Evolutionary conservation across 2,329 filamentous ascomycete genomes (phyloP), one percentile per base, ranked within the genome.

Genomic region (Aspergillus nomiae): DNA sequence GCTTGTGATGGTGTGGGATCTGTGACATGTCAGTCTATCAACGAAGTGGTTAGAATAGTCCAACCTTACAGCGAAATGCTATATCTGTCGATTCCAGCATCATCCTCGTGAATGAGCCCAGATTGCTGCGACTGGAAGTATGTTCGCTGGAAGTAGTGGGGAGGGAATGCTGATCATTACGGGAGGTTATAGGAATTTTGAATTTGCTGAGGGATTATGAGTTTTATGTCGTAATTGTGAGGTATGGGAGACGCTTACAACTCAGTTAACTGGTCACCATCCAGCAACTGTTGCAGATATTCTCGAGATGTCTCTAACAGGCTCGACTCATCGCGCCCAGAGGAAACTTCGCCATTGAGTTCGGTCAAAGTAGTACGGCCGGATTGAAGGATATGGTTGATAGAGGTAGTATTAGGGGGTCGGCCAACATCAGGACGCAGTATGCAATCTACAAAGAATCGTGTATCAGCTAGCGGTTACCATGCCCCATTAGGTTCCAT

Each of bases 241-340:
- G 60, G 57, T 55, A 53, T 48, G n/a, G 32, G 36, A 19, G 50
- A 45, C 26, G 56, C 76, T 72, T 71, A 81, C 79, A 80, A 80
- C 70, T 81, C 76, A 7, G 79, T 80, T 67, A 80, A 81, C 64
- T 89, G 88, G n/a, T 89, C 86, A 1, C 88, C 85, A 72, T 89
- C 88, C 61, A 97, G 78, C 46, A 96, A 85, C 66, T 89, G 87
- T 62, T 92, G 86, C 34, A 97, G 83, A 74, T 94, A 89, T 69
- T 90, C 85, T 53, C 94, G 83, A 12, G 89, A 90, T 69, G 89
- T 87, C 69, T 91, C 89, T 54, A 94, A 81, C 66, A 87, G 86
- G 73, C 86, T 86, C 24, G 90, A 89, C 53, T 78, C 75, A 54
- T 75, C 73, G 34, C 84, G 83, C 50, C 85, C 84, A 55, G 86